Conservation (phyloP, 306 rosid species). For the Amphicarpaea edgeworthii region DNA sequence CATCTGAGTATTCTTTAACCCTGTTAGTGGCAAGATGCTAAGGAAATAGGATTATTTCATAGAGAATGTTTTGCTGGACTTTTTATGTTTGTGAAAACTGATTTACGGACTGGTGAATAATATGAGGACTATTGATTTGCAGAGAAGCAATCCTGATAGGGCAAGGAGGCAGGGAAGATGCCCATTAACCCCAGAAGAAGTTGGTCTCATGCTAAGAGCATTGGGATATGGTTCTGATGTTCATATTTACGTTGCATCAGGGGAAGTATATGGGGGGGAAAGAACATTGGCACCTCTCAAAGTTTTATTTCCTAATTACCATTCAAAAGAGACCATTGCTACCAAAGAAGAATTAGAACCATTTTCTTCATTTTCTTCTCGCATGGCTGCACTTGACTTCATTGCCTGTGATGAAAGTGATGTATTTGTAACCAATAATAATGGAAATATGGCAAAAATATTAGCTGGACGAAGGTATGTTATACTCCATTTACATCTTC, state of each 20-base stretch:
- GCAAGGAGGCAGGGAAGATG: slow-evolving; percentile 98
- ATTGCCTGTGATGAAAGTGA: slow-evolving; percentile 95
- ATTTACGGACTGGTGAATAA: slow-evolving; percentile 33
- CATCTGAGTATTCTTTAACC: slow-evolving; percentile 22
- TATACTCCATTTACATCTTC: slow-evolving; percentile 24
- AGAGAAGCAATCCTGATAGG: slow-evolving; percentile 90
- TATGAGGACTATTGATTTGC: slow-evolving; percentile 52
- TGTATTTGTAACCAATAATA: slow-evolving; percentile 97
- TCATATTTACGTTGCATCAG: slow-evolving; percentile 98
- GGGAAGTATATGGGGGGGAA: slow-evolving; percentile 97
- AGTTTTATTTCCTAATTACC: slow-evolving; percentile 84
- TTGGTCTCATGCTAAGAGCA: slow-evolving; percentile 97
- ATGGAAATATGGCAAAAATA: slow-evolving; percentile 98
- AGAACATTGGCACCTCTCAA: slow-evolving; percentile 88
- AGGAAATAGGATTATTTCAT: slow-evolving; percentile 1
- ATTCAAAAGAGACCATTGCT: slow-evolving; percentile 92
- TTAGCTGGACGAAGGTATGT: slow-evolving; percentile 93
- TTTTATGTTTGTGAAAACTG: slow-evolving; percentile 33
- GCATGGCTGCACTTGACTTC: slow-evolving; percentile 99
- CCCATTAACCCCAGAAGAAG: slow-evolving; percentile 99
- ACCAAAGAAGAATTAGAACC: slow-evolving; percentile 79
- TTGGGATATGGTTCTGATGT: slow-evolving; percentile 90
- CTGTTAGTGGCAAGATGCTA: slow-evolving; percentile 13
- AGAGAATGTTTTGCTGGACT: slow-evolving; percentile 27
- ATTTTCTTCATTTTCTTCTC: slow-evolving; percentile 93